Conservation (phyloP, 106 monocot genomes). For the Phalaenopsis aphrodite region DNA sequence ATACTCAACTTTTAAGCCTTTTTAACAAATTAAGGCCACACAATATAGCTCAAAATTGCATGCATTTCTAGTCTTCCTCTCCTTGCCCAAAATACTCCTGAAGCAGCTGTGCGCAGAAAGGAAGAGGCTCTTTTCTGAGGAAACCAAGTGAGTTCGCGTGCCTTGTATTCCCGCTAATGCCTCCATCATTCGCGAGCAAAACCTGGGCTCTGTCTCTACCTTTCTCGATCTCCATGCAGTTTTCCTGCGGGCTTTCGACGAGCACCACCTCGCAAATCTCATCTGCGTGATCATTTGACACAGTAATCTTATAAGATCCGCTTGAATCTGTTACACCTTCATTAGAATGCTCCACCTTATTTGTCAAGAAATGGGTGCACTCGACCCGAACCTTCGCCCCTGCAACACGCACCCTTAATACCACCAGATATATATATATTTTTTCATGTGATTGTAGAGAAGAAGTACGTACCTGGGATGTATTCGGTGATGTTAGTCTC, state of each 20-base stretch:
- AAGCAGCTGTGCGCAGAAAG: not conserved
- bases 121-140: constrained; percentile 10
- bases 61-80: not conserved
- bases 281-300: constrained; percentile 1
- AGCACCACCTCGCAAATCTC: constrained; percentile 14
- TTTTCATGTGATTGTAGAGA: not conserved
- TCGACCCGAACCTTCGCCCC: constrained; percentile 4
- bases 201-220: constrained; percentile 1
- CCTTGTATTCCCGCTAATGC: not conserved
- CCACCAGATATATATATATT: not conserved
- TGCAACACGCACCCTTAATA: not conserved
- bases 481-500: constrained; percentile 58
- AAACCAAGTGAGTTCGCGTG: constrained; percentile 11
- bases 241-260: not conserved
- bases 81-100: constrained; percentile 3
- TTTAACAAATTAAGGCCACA: too few species aligned
- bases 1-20: too few species aligned
- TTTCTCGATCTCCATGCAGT: constrained; percentile 7
- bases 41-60: too few species aligned
- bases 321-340: constrained; percentile 1
- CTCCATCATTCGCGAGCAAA: not conserved
- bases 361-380: not conserved
- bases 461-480: constrained; percentile 8
- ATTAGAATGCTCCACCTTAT: not conserved
- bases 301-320: constrained; percentile 1